These are phyloP conservation scores for Xylariaceae sp. DNA, from an alignment of 2,329 filamentous ascomycete genomes.

Conservation along the genomic window DNA sequence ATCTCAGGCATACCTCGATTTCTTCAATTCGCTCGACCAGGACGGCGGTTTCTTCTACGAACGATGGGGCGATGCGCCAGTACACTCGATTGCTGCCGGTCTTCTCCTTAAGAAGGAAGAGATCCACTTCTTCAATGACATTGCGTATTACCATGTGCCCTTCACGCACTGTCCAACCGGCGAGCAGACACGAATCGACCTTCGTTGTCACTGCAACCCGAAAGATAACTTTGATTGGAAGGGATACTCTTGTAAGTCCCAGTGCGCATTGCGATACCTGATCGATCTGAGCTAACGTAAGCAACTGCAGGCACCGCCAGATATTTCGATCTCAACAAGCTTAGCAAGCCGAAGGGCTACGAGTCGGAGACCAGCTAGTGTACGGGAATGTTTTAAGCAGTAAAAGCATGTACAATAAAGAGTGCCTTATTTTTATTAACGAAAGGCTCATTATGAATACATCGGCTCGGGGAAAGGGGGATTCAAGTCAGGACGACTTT, in stretches of 20 bases:
- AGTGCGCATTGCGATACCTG: neutral
- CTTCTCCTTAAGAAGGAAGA: constrained; percentile 88
- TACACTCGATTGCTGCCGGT: constrained; percentile 93
- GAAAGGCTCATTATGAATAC: constrained; percentile 19
- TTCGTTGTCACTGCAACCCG: constrained; percentile 92
- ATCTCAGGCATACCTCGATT: constrained; percentile 83
- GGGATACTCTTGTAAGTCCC: constrained; percentile 81
- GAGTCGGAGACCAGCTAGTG: constrained; percentile 55
- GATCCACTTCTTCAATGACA: constrained; percentile 98
- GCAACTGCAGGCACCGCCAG: constrained; percentile 65
- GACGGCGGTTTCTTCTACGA: constrained; percentile 99
- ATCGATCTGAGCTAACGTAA: constrained; percentile 1
- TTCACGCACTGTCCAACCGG: constrained; percentile 97
- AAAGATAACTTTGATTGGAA: constrained; percentile 99
- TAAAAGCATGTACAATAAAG: constrained; percentile 15
- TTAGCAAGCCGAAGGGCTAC: constrained; percentile 82
- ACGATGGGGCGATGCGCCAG: constrained; percentile 94
- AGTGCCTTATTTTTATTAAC: constrained; percentile 19
- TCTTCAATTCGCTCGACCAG: constrained; percentile 80
- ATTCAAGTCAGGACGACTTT: too few species aligned
- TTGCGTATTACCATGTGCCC: constrained; percentile 95
- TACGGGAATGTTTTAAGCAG: constrained; percentile 5
- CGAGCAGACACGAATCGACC: constrained; percentile 75
- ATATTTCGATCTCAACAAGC: constrained; percentile 78
- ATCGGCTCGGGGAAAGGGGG: neutral